phyloP scores from a whole-genome alignment of 805 yeast species.

The Candida xiaguanensis region DNA sequence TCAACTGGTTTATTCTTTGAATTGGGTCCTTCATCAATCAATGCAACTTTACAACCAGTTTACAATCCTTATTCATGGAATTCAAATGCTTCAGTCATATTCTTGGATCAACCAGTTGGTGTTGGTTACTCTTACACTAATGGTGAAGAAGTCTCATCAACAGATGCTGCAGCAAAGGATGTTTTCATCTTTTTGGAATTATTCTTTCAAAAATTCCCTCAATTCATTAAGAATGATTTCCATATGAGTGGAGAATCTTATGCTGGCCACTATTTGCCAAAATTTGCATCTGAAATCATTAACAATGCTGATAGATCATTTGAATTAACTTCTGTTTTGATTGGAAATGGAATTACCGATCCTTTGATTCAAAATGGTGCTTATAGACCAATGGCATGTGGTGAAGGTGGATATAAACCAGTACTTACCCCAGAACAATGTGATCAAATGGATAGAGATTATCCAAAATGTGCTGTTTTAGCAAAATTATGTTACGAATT shows the following conservation, averaged over 20 bases:
- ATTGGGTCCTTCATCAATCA: conserved; percentile 82
- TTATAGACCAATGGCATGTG: conserved; percentile 45
- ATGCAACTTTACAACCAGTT: conserved; percentile 62
- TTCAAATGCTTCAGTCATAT: conserved; percentile 82
- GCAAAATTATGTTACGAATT: conserved; percentile 27
- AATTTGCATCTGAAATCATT: conserved; percentile 76
- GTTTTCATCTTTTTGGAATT: conserved; percentile 79
- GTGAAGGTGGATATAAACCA: conserved; percentile 41
- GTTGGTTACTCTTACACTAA: conserved; percentile 85
- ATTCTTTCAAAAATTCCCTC: conserved; percentile 81
- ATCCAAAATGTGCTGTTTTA: conserved; percentile 32
- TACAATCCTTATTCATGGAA: conserved; percentile 90
- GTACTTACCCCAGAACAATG: conserved; percentile 32
- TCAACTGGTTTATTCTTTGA: conserved; percentile 88
- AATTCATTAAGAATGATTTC: conserved; percentile 55
- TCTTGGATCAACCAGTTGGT: conserved; percentile 90
- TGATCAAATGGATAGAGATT: conserved; percentile 29
- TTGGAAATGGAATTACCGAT: conserved; percentile 46
- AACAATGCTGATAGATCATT: conserved; percentile 52
- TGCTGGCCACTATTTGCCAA: conserved; percentile 94
- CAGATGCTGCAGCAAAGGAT: conserved; percentile 83
- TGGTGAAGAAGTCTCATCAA: conserved; percentile 56
- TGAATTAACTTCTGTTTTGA: conserved; percentile 36
- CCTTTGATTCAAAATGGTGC: conserved; percentile 36
- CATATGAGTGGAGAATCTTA: conserved; percentile 93